Evolutionary conservation across 1,284 basidiomycete genomes (phyloP).

Genomic region (Phlebopus sp.): DNA sequence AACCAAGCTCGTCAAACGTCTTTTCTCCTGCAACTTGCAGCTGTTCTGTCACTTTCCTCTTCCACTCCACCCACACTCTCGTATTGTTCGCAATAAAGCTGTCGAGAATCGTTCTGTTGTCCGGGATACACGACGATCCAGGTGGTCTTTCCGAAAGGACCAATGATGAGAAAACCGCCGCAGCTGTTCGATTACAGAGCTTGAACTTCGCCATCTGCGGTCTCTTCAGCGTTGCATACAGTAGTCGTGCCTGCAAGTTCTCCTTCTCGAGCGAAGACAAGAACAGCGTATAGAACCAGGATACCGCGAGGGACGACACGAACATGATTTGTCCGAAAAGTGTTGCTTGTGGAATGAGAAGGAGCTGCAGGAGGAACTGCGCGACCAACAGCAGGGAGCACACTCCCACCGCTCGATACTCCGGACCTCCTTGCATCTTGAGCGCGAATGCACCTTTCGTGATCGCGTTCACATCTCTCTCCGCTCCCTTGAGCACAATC

Average conservation of each 20-base stretch:
- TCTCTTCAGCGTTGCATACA: constrained; percentile 8
- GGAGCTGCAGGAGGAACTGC: constrained; percentile 29
- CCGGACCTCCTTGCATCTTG: not conserved
- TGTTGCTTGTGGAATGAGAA: constrained; percentile 25
- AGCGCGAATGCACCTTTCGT: constrained; percentile 27
- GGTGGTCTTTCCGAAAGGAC: constrained; percentile 16
- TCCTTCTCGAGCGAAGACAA: constrained; percentile 27
- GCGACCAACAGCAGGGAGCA: constrained; percentile 22
- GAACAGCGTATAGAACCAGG: constrained; percentile 26
- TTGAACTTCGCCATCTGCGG: constrained; percentile 14
- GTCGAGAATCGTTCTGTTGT: constrained; percentile 8
- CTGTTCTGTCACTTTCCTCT: constrained; percentile 13
- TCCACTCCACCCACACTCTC: constrained; percentile 22
- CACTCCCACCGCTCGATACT: constrained; percentile 17
- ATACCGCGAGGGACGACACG: constrained; percentile 22
- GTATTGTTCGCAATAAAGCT: constrained; percentile 20
- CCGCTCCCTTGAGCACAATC: constrained; percentile 25
- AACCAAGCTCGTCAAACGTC: constrained; percentile 4
- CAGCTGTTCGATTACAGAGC: constrained; percentile 14
- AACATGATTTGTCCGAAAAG: constrained; percentile 32
- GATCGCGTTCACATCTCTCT: constrained; percentile 28
- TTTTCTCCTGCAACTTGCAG: constrained; percentile 4
- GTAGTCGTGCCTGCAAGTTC: constrained; percentile 21
- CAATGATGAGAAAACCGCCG: constrained; percentile 17
- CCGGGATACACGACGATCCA: not conserved